A percentile compares a stretch with the other conserved stretches of the same genome.
Conservation (phyloP, 768 basidiomycete species). For the Podaxis rugospora region DNA sequence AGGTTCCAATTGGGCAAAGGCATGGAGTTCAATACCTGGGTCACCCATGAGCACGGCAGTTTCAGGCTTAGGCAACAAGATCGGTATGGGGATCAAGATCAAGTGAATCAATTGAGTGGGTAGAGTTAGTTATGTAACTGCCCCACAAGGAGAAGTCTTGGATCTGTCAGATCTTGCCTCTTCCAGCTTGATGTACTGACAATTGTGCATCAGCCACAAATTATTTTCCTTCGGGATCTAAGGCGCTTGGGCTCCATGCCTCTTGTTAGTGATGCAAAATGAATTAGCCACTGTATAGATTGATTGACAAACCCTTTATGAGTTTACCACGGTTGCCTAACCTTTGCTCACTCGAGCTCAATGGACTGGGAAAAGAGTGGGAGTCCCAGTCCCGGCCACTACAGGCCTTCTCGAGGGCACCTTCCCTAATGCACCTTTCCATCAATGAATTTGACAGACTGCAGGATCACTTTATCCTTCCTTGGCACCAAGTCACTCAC, state of each 20-base stretch:
- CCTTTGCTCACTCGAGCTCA: not conserved
- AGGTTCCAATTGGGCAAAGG: no score
- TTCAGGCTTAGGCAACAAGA: no score
- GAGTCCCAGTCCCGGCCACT: not conserved
- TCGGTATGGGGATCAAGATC: no score
- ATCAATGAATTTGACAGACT: not conserved
- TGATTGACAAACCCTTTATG: not conserved
- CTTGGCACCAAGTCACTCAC: constrained; percentile 6
- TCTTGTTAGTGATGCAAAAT: not conserved
- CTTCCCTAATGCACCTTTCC: not conserved
- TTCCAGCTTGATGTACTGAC: no score
- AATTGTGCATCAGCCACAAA: no score
- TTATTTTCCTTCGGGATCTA: not conserved
- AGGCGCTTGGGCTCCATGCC: not conserved
- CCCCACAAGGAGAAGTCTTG: no score
- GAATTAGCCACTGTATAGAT: not conserved
- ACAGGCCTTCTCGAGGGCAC: not conserved
- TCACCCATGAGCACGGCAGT: no score
- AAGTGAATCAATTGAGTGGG: no score
- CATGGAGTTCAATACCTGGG: no score
- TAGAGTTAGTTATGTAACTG: no score
- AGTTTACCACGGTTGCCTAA: not conserved
- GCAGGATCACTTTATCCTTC: not conserved
- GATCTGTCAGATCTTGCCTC: no score
- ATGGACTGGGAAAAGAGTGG: constrained; percentile 1